phyloP scores from a whole-genome alignment of 192 early-diverging fungal species.

The Entophlyctis luteolus region DNA sequence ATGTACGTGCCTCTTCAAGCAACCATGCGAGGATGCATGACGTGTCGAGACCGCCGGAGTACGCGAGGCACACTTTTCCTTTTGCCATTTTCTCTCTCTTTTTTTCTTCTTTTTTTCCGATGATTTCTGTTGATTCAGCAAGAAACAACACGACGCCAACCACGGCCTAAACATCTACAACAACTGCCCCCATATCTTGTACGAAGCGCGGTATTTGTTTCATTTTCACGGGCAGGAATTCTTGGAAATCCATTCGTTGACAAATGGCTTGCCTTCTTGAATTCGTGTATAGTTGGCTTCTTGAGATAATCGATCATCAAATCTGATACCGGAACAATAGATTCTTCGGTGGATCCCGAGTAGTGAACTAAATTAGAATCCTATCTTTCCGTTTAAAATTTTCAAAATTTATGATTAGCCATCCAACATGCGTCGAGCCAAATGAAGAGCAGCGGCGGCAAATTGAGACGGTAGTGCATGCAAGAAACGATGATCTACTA shows the following conservation, averaged over 20 bases:
- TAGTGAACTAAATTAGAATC: slow-evolving; percentile 68
- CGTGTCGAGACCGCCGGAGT: slow-evolving; percentile 94
- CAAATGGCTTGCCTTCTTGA: slow-evolving; percentile 79
- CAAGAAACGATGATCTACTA: slow-evolving; percentile 81
- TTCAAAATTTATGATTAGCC: too few relatives aligned
- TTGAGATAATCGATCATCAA: slow-evolving; percentile 71
- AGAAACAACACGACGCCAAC: too few relatives aligned
- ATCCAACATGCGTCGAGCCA: slow-evolving; percentile 78
- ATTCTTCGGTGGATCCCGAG: slow-evolving; percentile 71
- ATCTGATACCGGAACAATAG: slow-evolving; percentile 60
- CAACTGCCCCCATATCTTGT: too few relatives aligned
- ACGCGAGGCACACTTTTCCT: slow-evolving; percentile 23
- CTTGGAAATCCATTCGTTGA: slow-evolving; percentile 70
- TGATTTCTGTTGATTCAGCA: too few relatives aligned
- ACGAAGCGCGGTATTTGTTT: too few relatives aligned
- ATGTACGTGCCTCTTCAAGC: slow-evolving; percentile 72
- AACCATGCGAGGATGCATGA: slow-evolving; percentile 99
- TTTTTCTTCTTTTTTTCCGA: slow-evolving; percentile 15
- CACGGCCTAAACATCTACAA: too few relatives aligned
- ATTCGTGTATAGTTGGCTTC: slow-evolving; percentile 51
- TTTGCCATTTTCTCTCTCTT: slow-evolving; percentile 7
- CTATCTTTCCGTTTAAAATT: slow-evolving; percentile 37
- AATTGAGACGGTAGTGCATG: slow-evolving; percentile 63
- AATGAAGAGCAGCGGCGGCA: slow-evolving; percentile 74
- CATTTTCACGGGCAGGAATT: slow-evolving; percentile 20